Percentiles rank a stretch among this genome's conserved stretches.
Conservation (phyloP, 257 asterid species). For the Nicotiana tomentosiformis region DNA sequence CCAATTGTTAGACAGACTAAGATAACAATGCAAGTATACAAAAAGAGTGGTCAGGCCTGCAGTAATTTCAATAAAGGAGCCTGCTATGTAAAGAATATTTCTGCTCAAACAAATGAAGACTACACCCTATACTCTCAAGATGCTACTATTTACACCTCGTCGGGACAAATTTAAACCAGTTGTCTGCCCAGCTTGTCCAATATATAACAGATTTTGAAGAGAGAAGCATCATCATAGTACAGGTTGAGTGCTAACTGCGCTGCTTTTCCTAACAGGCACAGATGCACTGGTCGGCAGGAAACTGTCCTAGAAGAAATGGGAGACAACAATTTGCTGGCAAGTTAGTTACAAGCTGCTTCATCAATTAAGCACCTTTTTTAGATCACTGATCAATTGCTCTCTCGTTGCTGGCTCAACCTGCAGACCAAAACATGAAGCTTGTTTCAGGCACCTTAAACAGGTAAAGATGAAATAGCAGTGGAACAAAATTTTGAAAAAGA, state of each 20-base stretch:
- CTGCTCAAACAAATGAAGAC: slow-evolving; percentile 15
- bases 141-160: slow-evolving; percentile 12
- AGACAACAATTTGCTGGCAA: neutral
- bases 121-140: slow-evolving; percentile 11
- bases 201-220: neutral
- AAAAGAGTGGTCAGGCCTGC: neutral
- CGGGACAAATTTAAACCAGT: neutral
- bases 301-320: neutral
- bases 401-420: slow-evolving; percentile 70
- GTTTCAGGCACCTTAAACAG: neutral
- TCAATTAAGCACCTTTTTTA: slow-evolving; percentile 44
- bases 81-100: neutral
- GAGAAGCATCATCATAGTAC: neutral
- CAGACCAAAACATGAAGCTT: slow-evolving; percentile 14
- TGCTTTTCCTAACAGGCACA: neutral
- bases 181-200: neutral
- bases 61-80: neutral
- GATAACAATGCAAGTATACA: neutral
- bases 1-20: neutral
- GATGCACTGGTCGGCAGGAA: neutral
- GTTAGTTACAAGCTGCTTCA: slow-evolving; percentile 1
- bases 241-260: neutral
- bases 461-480: neutral
- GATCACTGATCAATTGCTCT: slow-evolving; percentile 55
- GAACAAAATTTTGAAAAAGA: neutral